A percentile compares a stretch with the other conserved stretches of the same genome.
Conservation (phyloP, 2,329 filamentous ascomycete species). For the Epicoccum nigrum region DNA sequence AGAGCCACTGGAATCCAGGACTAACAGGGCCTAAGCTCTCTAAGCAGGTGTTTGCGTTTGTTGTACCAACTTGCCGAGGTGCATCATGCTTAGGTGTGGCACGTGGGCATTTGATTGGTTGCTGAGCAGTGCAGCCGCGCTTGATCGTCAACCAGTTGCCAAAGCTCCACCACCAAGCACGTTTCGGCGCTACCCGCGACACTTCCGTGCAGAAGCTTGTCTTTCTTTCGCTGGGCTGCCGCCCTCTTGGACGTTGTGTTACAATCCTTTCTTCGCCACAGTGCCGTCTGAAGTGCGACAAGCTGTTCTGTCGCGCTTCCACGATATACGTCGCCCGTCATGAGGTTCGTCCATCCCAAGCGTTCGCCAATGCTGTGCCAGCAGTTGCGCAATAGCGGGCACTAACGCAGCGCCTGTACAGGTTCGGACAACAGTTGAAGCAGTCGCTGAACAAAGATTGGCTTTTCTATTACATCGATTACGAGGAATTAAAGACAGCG, state of each 20-base stretch:
- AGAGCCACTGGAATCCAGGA: too few relatives aligned
- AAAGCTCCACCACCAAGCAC: constrained; percentile 19
- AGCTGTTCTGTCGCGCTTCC: constrained; percentile 1
- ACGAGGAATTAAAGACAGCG: constrained; percentile 88
- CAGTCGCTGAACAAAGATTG: constrained; percentile 97
- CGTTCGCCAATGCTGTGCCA: constrained; percentile 23
- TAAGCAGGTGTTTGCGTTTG: too few relatives aligned
- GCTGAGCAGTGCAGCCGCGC: constrained; percentile 17
- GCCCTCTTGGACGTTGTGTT: constrained; percentile 12
- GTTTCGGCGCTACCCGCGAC: constrained; percentile 18
- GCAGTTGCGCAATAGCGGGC: constrained; percentile 28
- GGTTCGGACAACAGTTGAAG: constrained; percentile 95
- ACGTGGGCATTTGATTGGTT: constrained; percentile 31
- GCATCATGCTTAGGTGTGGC: too few relatives aligned
- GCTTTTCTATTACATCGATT: constrained; percentile 98
- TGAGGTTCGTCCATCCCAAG: constrained; percentile 31
- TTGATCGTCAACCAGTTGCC: constrained; percentile 18
- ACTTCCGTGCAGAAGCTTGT: constrained; percentile 3
- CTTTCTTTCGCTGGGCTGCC: constrained; percentile 11
- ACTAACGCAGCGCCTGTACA: constrained; percentile 45
- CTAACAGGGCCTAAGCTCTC: too few relatives aligned
- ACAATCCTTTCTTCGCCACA: constrained; percentile 11
- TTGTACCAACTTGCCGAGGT: too few relatives aligned
- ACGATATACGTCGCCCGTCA: constrained; percentile 23
- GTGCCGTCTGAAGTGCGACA: constrained; percentile 11